These are phyloP conservation scores for Coemansia umbellata DNA, from an alignment of 192 early-diverging fungal species.

Conservation along the genomic window DNA sequence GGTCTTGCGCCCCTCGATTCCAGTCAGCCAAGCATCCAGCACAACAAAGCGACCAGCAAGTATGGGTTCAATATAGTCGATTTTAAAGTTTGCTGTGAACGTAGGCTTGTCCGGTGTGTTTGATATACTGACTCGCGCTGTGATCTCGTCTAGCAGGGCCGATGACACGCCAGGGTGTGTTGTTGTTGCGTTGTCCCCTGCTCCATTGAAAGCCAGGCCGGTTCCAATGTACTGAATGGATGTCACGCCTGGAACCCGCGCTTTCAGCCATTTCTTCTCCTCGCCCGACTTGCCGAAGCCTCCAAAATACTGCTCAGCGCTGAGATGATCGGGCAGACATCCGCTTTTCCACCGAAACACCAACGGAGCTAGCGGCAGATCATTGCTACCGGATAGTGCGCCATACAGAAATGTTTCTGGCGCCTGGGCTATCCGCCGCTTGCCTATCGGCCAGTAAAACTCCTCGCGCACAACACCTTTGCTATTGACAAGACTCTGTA, in stretches of 20 bases:
- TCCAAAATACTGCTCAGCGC: not conserved
- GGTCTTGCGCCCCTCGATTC: slow-evolving; percentile 32
- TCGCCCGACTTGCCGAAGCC: slow-evolving; percentile 11
- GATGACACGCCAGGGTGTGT: slow-evolving; percentile 27
- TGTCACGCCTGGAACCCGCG: slow-evolving; percentile 21
- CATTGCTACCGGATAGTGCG: slow-evolving; percentile 4
- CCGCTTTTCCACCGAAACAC: slow-evolving; percentile 23
- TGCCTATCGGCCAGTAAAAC: slow-evolving; percentile 33
- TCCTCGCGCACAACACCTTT: slow-evolving; percentile 13
- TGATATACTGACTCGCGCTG: slow-evolving; percentile 25
- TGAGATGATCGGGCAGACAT: slow-evolving; percentile 14
- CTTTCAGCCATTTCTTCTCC: not conserved
- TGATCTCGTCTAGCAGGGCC: slow-evolving; percentile 34
- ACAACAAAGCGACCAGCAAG: slow-evolving; percentile 20
- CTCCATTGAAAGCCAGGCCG: slow-evolving; percentile 11
- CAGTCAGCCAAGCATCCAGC: slow-evolving; percentile 37
- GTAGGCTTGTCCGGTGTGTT: slow-evolving; percentile 19
- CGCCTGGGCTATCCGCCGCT: slow-evolving; percentile 12
- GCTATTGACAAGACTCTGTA: slow-evolving; percentile 5
- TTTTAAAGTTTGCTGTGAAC: slow-evolving; percentile 44
- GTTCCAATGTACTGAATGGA: slow-evolving; percentile 32
- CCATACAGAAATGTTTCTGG: slow-evolving; percentile 26
- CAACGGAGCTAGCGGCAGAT: slow-evolving; percentile 18
- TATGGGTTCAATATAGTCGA: slow-evolving; percentile 22
- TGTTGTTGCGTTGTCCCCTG: not conserved